Percentiles rank a stretch among this genome's conserved stretches.
phyloP scores from a whole-genome alignment of 106 monocot genomes.

The Dactylorhiza incarnata region DNA sequence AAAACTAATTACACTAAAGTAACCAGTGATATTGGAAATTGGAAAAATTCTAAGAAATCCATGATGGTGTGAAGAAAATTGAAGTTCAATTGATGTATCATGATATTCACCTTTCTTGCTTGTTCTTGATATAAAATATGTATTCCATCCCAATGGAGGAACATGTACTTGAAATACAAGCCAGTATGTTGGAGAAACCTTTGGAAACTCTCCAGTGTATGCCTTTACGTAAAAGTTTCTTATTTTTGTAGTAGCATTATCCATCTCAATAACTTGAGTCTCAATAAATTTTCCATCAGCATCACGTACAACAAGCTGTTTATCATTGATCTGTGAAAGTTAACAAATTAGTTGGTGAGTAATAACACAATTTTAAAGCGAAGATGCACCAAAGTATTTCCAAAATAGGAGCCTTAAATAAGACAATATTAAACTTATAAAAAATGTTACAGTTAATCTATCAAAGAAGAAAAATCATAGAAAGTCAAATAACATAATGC shows the following conservation, averaged over 20 bases:
- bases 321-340: conserved; percentile 49
- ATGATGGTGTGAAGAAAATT: not conserved
- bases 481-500: no score
- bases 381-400: not conserved
- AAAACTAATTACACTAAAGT: not conserved
- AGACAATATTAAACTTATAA: no score
- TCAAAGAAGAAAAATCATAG: no score
- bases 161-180: conserved; percentile 58
- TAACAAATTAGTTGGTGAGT: not conserved
- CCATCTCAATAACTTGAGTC: conserved; percentile 53
- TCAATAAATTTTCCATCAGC: conserved; percentile 43
- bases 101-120: conserved; percentile 29
- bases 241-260: conserved; percentile 38
- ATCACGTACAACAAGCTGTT: conserved; percentile 43
- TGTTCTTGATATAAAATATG: conserved; percentile 58
- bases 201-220: conserved; percentile 51
- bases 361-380: not conserved
- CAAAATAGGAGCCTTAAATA: no score
- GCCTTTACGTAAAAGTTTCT: conserved; percentile 63
- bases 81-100: not conserved
- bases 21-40: not conserved
- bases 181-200: conserved; percentile 53
- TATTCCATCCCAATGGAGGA: conserved; percentile 70
- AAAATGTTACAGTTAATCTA: no score
- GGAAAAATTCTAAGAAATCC: not conserved